phyloP scores from a whole-genome alignment of 805 yeast genomes.

The Candida caryicola region DNA sequence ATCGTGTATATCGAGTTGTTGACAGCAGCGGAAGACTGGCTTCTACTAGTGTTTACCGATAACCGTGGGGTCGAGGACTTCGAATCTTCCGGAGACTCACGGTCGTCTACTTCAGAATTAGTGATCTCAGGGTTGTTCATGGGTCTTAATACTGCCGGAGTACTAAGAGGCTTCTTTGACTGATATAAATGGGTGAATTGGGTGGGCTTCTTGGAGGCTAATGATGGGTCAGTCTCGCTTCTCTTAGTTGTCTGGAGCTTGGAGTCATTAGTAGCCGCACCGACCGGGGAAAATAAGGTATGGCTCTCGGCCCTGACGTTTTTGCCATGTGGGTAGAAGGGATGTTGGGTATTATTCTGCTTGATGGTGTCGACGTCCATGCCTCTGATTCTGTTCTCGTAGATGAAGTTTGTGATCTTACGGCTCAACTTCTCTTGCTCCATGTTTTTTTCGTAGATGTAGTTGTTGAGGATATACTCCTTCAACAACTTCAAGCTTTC shows the following conservation, averaged over 20 bases:
- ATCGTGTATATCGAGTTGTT: conserved; percentile 7
- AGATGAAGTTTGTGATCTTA: conserved; percentile 4
- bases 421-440: conserved; percentile 10
- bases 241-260: background rate
- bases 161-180: conserved; percentile 44
- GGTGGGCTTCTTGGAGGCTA: too few species aligned
- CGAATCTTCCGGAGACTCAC: too few species aligned
- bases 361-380: background rate
- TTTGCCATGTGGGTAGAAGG: conserved; percentile 3
- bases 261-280: too few species aligned
- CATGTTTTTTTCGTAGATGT: conserved; percentile 14
- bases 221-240: too few species aligned
- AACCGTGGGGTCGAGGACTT: too few species aligned
- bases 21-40: background rate
- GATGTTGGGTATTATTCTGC: conserved; percentile 4
- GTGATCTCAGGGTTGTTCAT: too few species aligned
- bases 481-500: conserved; percentile 11
- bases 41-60: too few species aligned
- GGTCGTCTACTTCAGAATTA: too few species aligned
- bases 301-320: conserved; percentile 5
- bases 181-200: conserved; percentile 29
- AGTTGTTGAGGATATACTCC: conserved; percentile 14
- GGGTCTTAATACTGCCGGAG: conserved; percentile 55
- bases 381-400: background rate
- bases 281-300: conserved; percentile 4